Conservation (phyloP, 148 eudicot species). For the Rhododendron mucronatum region DNA sequence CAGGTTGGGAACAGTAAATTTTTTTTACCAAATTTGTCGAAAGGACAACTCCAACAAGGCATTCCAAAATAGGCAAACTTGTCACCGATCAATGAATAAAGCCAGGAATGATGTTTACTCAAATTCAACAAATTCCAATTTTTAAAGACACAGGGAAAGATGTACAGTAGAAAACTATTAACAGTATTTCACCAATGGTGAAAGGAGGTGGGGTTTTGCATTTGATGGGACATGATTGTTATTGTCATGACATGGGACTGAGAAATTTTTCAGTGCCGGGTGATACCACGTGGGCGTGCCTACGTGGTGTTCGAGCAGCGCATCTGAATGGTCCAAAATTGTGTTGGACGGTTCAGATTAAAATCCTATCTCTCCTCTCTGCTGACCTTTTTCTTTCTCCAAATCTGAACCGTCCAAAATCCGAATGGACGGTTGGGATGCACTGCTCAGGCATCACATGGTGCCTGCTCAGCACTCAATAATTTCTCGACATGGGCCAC, state of each 20-base stretch:
- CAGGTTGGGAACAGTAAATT: neutral
- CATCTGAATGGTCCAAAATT: too few species aligned
- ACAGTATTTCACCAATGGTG: neutral
- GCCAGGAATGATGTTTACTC: neutral
- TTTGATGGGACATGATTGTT: neutral
- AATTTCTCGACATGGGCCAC: neutral
- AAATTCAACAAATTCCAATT: neutral
- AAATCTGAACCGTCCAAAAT: too few species aligned
- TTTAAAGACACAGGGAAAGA: conserved; percentile 7
- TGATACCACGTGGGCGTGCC: too few species aligned
- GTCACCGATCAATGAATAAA: conserved; percentile 13
- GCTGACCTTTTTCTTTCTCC: too few species aligned
- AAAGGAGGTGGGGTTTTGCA: conserved; percentile 2
- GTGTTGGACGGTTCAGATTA: too few species aligned
- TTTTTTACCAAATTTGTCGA: neutral
- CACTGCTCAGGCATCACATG: too few species aligned
- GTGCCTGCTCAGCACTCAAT: too few species aligned
- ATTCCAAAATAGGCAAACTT: neutral
- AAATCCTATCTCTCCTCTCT: too few species aligned
- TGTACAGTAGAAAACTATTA: too few species aligned
- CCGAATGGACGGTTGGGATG: too few species aligned
- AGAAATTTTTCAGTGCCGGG: too few species aligned
- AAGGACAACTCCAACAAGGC: neutral
- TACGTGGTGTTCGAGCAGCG: too few species aligned
- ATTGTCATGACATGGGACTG: neutral